Evolutionary conservation across 495 filamentous ascomycete species (phyloP), one percentile per base, ranked within the genome.

Genomic region (Jackrogersella minutella): DNA sequence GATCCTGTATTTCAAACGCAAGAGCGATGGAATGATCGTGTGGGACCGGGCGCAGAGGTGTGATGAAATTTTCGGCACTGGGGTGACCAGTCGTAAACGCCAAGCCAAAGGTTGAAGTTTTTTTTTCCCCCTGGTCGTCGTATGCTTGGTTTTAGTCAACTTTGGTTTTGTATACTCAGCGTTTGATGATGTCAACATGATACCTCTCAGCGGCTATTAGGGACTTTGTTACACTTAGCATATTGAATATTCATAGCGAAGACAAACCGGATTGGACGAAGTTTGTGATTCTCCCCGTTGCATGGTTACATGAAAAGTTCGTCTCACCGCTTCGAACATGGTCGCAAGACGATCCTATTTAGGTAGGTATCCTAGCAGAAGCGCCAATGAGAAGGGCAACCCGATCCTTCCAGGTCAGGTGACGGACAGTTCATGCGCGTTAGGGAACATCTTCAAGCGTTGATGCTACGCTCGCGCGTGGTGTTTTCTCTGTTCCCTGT

Each of bases 1-100:
- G 3, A 88, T 94, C 47, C 51, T 90, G 49, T 92, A 89, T 64
- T 92, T 94, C 63, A 86, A 84, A 73, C 80, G 82, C 47, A 83
- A 76, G 66, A 75, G 87, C 81, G 76, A 84, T 80, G 68, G 88
- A 79, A 76, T 74, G 67, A 66, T 79, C 83, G 59, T 93, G 82
- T 81, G 82, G 82, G 64, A 92, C 81, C 76, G 87, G 80, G 68
- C 73, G 44, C 74, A 72, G 51, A 76, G 78, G 57, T 69, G 54
- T 50, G 81, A 83, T 67, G 71, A 73, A 19, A 50, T 83, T 33
- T 83, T 83, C 65, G 79, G 76, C 28, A 79, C 76, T 41, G 77
- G 71, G 9, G 57, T 73, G 41, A 66, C 56, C 13, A 62, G 62
- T 17, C 43, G 59, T 21, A 13, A 11, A 11, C 37, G 19, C 26